A percentile compares a stretch with the other conserved stretches of the same genome.
Conservation (phyloP, 2,329 filamentous ascomycete genomes). For the Talaromyces sp. region DNA sequence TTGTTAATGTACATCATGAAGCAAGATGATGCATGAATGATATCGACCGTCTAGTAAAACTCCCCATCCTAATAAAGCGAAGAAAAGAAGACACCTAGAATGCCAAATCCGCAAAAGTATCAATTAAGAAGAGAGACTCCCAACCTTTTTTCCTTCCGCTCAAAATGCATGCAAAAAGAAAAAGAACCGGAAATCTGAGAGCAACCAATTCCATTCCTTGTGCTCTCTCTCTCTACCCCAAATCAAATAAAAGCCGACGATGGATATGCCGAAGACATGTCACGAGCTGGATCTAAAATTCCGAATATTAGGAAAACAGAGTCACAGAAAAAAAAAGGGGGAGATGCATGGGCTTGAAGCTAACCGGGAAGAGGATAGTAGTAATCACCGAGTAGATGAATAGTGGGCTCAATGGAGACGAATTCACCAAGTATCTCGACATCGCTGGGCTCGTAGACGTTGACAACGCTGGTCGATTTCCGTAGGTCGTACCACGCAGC, state of each 20-base stretch:
- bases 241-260: conserved; percentile 5
- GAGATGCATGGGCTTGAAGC: background rate
- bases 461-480: conserved; percentile 14
- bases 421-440: conserved; percentile 16
- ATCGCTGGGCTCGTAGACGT: conserved; percentile 24
- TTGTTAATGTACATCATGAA: background rate
- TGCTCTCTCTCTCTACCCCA: too few species aligned
- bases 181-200: background rate
- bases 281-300: background rate
- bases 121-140: background rate
- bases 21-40: background rate
- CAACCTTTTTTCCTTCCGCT: background rate
- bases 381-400: conserved; percentile 10
- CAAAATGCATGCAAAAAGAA: background rate
- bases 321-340: background rate
- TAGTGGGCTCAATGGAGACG: conserved; percentile 10
- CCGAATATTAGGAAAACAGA: background rate
- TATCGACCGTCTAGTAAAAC: background rate
- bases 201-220: background rate
- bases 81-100: background rate
- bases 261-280: background rate
- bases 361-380: background rate
- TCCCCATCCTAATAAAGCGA: background rate
- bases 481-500: background rate
- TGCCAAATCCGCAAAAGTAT: background rate